Evolutionary conservation across 805 yeast genomes (phyloP).

Genomic region (Barnettozyma sucrosica): DNA sequence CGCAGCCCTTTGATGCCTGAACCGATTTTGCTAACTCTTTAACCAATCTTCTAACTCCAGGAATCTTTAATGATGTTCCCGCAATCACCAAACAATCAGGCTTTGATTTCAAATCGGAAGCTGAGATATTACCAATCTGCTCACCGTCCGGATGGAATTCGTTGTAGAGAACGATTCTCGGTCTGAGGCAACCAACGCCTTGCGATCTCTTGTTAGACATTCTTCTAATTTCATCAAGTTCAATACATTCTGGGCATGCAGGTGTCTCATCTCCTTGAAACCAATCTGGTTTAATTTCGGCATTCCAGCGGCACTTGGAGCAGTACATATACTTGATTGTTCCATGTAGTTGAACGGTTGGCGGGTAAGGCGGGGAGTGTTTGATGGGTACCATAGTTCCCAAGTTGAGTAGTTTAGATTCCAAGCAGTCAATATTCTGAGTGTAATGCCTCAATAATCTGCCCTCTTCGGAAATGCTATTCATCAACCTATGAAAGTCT

Average conservation of each 20-base stretch:
- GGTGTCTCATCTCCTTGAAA: slow-evolving; percentile 43
- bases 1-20: slow-evolving; percentile 50
- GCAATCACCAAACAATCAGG: slow-evolving; percentile 79
- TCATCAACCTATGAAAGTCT: slow-evolving; percentile 62
- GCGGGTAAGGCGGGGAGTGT: slow-evolving; percentile 41
- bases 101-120: slow-evolving; percentile 52
- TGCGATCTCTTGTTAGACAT: slow-evolving; percentile 61
- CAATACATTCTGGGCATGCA: slow-evolving; percentile 60
- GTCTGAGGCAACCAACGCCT: slow-evolving; percentile 57
- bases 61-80: slow-evolving; percentile 82
- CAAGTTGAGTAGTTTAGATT: slow-evolving; percentile 47
- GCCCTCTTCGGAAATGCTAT: slow-evolving; percentile 52
- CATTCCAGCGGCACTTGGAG: slow-evolving; percentile 62
- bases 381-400: slow-evolving; percentile 45
- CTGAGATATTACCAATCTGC: slow-evolving; percentile 70
- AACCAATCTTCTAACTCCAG: slow-evolving; percentile 60
- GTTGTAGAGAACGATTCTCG: slow-evolving; percentile 64
- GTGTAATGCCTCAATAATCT: slow-evolving; percentile 73
- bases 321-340: slow-evolving; percentile 69
- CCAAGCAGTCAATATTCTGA: slow-evolving; percentile 83
- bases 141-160: slow-evolving; percentile 87
- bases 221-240: slow-evolving; percentile 46
- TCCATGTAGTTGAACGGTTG: slow-evolving; percentile 80
- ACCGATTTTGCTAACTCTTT: slow-evolving; percentile 55
- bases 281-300: slow-evolving; percentile 45